Base-by-base conservation (phyloP, 306 rosid species). In the Purshia tridentata region DNA sequence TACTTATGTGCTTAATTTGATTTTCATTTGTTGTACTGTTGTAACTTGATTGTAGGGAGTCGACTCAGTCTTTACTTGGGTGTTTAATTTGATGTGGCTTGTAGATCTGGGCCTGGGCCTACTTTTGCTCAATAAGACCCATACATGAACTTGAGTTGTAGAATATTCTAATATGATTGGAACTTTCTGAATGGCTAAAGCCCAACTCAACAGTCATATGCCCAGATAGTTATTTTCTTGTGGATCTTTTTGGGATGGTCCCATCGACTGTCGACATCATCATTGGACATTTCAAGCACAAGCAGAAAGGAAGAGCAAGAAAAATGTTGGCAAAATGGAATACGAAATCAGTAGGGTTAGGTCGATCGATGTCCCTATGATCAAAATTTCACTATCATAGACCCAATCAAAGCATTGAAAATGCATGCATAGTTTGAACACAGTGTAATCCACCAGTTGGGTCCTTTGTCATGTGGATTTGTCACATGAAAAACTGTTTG, bases 401-500 rank as follows among this genome's bases (percentile, higher is more conserved):
- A 35, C 48, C 42, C 2, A 52, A 5, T 7, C 13, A 60, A 19
- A 51, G 3, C 18, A 15, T 29, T 29, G 1, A 9, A 39, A 15
- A 56, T 56, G 52, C 52, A 49, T 29, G 29, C 72, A 35, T 5
- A 67, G 23, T 49, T 60, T 65, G 16, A 42, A 16, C 67, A 78
- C 44, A 73, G 82, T 67, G 23, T 11, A 63, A 51, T 46, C 71
- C 72, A 74, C 72, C 46, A 16, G 23, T 37, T 4, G 53, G 15
- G 41, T 11, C 15, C 45, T 50, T 49, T 23, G 45, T 56, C 61
- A 20, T 41, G 45, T 8, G 75, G 75, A 59, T 60, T 5, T 44
- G 16, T 73, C 83, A 60, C 68, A 47, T 37, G 62, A 7, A n/a
- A 22, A 62, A 74, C 83, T 74, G 72, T 79, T 74, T 69, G 76